phyloP scores from a whole-genome alignment of 202 grass and related monocot species.

The Setaria viridis region DNA sequence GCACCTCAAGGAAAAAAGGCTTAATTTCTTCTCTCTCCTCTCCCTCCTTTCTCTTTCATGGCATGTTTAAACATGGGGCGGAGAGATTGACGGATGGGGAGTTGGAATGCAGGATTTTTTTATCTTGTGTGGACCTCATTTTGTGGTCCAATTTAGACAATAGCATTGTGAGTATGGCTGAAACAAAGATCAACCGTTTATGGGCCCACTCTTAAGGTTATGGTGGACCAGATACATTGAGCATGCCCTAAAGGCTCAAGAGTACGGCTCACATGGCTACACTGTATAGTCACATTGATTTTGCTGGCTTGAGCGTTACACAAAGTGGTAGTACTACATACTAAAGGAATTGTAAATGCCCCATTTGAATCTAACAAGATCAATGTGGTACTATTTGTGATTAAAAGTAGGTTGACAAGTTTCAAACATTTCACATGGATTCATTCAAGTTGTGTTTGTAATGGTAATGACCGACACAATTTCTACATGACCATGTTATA shows the following conservation, averaged over 20 bases:
- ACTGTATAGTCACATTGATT: constrained; percentile 29
- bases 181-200: no score
- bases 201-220: no score
- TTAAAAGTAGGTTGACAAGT: constrained; percentile 33
- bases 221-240: no score
- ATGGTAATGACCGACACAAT: not conserved
- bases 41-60: no score
- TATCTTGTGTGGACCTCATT: no score
- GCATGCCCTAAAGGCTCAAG: not conserved
- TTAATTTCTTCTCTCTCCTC: no score
- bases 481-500: not conserved
- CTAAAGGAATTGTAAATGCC: constrained; percentile 21
- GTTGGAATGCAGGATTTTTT: no score
- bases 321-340: not conserved
- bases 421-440: constrained; percentile 38
- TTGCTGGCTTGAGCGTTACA: constrained; percentile 30
- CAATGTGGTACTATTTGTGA: not conserved
- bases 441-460: constrained; percentile 28
- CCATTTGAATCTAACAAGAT: not conserved
- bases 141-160: no score
- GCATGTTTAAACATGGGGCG: no score
- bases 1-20: no score
- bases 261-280: constrained; percentile 14
- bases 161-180: no score
- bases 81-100: no score